Evolutionary conservation across 768 basidiomycete genomes (phyloP).

Genomic region (Suillus brevipes): DNA sequence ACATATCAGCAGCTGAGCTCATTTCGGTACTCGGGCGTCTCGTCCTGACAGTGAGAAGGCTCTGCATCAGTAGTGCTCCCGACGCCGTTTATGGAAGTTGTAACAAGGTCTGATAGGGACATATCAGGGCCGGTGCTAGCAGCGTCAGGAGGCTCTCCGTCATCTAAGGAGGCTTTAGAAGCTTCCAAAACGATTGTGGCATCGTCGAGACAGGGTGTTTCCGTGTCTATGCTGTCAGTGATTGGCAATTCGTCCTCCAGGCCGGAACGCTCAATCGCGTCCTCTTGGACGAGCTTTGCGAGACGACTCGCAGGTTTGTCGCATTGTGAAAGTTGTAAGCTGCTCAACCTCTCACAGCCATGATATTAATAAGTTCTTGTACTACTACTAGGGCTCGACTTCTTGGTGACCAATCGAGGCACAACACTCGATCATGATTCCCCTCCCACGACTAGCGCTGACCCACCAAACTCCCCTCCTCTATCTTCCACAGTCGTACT

Average conservation of each 20-base stretch:
- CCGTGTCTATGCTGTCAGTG: background rate
- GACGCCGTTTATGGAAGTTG: slow-evolving; percentile 8
- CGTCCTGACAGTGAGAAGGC: slow-evolving; percentile 1
- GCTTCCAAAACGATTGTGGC: background rate
- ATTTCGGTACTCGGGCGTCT: background rate
- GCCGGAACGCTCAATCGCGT: background rate
- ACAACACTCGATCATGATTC: no score
- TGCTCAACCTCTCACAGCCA: no score
- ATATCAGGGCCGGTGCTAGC: background rate
- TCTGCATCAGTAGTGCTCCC: slow-evolving; percentile 7
- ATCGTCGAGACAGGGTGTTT: background rate
- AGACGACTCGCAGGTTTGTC: background rate
- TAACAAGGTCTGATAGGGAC: slow-evolving; percentile 1
- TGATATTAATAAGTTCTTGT: no score
- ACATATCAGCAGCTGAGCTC: background rate
- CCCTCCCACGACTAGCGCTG: no score
- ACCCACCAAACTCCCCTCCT: no score
- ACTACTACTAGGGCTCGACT: no score
- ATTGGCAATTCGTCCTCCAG: background rate
- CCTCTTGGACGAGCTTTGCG: background rate
- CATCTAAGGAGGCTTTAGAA: background rate
- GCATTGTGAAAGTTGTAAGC: background rate
- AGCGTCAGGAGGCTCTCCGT: slow-evolving; percentile 4
- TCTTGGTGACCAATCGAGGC: no score
- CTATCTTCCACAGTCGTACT: no score